These are phyloP conservation scores for Diversispora epigaea DNA, from an alignment of 192 early-diverging fungal genomes.

Conservation along the genomic window DNA sequence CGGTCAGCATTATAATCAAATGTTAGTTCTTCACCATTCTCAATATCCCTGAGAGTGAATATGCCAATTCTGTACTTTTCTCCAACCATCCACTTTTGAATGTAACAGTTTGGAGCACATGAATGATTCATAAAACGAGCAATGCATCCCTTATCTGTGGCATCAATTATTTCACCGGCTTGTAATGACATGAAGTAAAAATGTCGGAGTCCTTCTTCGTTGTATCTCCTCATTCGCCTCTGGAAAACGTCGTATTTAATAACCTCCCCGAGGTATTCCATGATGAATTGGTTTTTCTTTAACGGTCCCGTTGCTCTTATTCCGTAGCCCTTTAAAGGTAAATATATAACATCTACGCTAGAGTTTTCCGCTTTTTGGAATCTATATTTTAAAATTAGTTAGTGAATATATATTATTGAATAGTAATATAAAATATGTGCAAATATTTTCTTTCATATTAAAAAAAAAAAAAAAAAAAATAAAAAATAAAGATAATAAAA, in stretches of 20 bases:
- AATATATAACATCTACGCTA: conserved; percentile 80
- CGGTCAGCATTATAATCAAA: conserved; percentile 99
- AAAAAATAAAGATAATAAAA: neutral
- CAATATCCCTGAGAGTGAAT: conserved; percentile 80
- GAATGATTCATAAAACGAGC: conserved; percentile 98
- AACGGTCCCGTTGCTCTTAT: conserved; percentile 69
- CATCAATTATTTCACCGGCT: conserved; percentile 94
- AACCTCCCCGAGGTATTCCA: conserved; percentile 98
- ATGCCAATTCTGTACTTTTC: conserved; percentile 89
- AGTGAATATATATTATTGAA: neutral
- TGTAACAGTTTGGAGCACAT: conserved; percentile 91
- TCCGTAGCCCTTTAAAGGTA: conserved; percentile 94
- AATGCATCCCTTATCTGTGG: conserved; percentile 86
- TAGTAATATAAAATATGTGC: neutral
- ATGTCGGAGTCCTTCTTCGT: conserved; percentile 77
- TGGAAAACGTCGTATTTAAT: conserved; percentile 78
- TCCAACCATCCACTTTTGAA: conserved; percentile 97
- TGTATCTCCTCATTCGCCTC: conserved; percentile 82
- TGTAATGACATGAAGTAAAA: conserved; percentile 99
- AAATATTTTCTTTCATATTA: neutral
- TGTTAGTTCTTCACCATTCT: conserved; percentile 83
- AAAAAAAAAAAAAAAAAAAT: neutral
- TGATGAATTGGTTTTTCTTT: conserved; percentile 79
- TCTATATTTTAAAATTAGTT: conserved; percentile 40
- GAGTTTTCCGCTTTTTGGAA: conserved; percentile 88